Base-by-base conservation (phyloP, 805 yeast genomes). In the Lipomyces kockii region DNA sequence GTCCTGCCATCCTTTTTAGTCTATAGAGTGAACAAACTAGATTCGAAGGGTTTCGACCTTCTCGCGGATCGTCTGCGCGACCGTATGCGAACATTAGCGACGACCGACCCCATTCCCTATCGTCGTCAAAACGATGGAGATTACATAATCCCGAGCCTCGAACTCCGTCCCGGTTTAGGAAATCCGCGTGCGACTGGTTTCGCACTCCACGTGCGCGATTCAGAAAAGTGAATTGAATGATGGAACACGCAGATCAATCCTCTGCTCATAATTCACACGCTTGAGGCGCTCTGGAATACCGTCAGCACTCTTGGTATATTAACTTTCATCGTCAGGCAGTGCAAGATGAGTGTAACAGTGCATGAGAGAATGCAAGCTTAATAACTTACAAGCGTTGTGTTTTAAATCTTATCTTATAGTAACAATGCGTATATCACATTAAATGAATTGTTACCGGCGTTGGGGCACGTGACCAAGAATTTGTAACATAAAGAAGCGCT, bases 1-100 rank as follows among this genome's bases (percentile, higher is more conserved):
- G 74, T 72, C 7, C 64, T 76, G 49, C 77, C 76, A 0, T 6
- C 57, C 3, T 53, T 53, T 1, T 1, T 53, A 1, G 27, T 32
- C 35, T 53, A 53, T 53, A 14, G 35, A 53, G 25, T 1, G n/a
- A 1, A 1, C 17, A 27, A 1, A 17, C 35, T 53, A 3, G 35
- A 53, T 53, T 27, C 14, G n/a, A 53, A 53, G 1, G 57, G 57
- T n/a, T 53, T 53, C 35, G 57, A 53, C 17, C 14, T 14, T 12
- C 0, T 53, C 35, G 57, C 57, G 35, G 57, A 53, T 14, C n/a
- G n/a, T 14, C 27, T 53, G 32, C 57, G 57, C 35, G 57, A 53
- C 17, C 57, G 57, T 2, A 27, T 53, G 57, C 57, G 57, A 7
- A 53, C 35, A 27, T 12, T n/a, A 2, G 57, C 20, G 35, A 53